Percentiles rank a stretch among this genome's conserved stretches.
Evolutionary conservation across 2,329 filamentous ascomycete species (phyloP).

Genomic region (Xylariaceae sp.): DNA sequence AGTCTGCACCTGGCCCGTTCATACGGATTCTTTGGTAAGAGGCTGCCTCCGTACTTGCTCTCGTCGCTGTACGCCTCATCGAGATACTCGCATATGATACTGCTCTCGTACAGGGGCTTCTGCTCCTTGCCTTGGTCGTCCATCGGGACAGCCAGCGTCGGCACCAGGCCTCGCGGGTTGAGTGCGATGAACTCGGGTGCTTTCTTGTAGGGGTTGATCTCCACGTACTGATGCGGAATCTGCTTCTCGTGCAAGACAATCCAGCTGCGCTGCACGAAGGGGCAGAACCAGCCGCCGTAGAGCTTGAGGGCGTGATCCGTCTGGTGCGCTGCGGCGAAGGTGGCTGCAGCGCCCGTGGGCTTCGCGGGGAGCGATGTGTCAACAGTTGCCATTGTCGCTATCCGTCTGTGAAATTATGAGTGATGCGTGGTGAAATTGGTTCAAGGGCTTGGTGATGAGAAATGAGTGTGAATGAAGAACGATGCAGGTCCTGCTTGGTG

Average conservation of each 20-base stretch:
- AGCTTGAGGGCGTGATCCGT: slow-evolving; percentile 54
- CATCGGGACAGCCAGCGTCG: slow-evolving; percentile 55
- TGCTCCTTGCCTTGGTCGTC: slow-evolving; percentile 23
- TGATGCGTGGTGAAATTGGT: too few species aligned
- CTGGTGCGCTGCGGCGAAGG: slow-evolving; percentile 41
- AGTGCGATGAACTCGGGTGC: slow-evolving; percentile 61
- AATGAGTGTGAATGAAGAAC: too few species aligned
- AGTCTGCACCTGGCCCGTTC: slow-evolving; percentile 61
- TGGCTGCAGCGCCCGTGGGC: slow-evolving; percentile 45
- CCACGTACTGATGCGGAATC: slow-evolving; percentile 70
- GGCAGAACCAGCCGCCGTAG: slow-evolving; percentile 73
- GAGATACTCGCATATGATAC: slow-evolving; percentile 69
- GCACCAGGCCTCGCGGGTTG: slow-evolving; percentile 73
- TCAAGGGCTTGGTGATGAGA: too few species aligned
- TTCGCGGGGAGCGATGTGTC: slow-evolving; percentile 44
- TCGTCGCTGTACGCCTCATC: slow-evolving; percentile 61
- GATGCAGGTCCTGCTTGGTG: too few species aligned
- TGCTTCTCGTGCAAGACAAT: slow-evolving; percentile 69
- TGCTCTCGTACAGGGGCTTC: slow-evolving; percentile 68
- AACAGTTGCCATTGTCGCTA: slow-evolving; percentile 26
- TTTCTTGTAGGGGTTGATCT: slow-evolving; percentile 77
- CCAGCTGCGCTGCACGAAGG: slow-evolving; percentile 67
- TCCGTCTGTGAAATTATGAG: too few species aligned
- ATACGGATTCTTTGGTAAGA: slow-evolving; percentile 61
- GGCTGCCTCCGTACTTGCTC: slow-evolving; percentile 33